Percentiles rank a stretch among this genome's conserved stretches.
Conservation (phyloP, 164 flowering plant genomes). For the Sedum album region DNA sequence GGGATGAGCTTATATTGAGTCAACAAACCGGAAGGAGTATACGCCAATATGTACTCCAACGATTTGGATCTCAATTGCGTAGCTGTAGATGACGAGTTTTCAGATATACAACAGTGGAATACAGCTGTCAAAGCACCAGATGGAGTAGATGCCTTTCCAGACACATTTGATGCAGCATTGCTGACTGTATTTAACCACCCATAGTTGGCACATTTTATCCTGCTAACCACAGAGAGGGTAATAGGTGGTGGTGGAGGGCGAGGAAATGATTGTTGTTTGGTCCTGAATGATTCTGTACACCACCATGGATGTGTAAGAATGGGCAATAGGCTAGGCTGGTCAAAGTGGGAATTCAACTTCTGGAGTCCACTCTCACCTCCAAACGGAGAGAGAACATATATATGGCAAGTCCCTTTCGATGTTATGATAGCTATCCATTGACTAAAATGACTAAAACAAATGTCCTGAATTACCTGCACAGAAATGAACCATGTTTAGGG, state of each 20-base stretch:
- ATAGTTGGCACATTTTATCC: conserved; percentile 52
- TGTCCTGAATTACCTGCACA: conserved; percentile 90
- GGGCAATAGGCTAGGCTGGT: conserved; percentile 46
- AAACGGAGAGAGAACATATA: conserved; percentile 79
- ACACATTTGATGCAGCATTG: conserved; percentile 64
- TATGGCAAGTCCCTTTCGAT: conserved; percentile 86
- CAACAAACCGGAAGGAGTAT: conserved; percentile 72
- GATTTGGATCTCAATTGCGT: conserved; percentile 24
- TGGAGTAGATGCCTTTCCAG: conserved; percentile 55
- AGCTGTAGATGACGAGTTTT: conserved; percentile 22
- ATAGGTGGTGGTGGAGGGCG: conserved; percentile 56
- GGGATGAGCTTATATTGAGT: conserved; percentile 69
- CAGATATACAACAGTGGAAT: conserved; percentile 54
- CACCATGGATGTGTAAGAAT: conserved; percentile 78
- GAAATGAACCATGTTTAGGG: conserved; percentile 5
- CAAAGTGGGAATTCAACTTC: conserved; percentile 34
- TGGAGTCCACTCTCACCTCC: conserved; percentile 83
- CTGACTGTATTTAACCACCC: conserved; percentile 76
- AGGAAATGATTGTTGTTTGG: conserved; percentile 40
- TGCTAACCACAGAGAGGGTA: conserved; percentile 67
- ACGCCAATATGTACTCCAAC: conserved; percentile 77
- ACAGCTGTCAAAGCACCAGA: conserved; percentile 80
- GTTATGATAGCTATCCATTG: conserved; percentile 91
- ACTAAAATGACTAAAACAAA: conserved; percentile 82
- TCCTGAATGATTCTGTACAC: conserved; percentile 51